Conservation (phyloP, 148 eudicot genomes). For the Oxyria digyna region DNA sequence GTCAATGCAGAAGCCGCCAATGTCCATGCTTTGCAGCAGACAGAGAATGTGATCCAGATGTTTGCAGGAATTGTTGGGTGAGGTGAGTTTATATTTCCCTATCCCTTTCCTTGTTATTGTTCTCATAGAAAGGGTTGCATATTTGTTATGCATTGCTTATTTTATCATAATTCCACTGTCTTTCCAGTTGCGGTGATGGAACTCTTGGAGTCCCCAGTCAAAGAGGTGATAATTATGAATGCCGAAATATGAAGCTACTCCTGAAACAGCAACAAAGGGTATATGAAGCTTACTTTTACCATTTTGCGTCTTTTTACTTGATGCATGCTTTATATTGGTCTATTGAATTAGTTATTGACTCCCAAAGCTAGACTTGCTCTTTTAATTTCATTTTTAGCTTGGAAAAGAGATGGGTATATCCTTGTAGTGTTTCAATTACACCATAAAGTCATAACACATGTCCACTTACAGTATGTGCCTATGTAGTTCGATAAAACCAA, state of each 20-base stretch:
- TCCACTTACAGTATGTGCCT: not conserved
- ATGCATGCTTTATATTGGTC: not conserved
- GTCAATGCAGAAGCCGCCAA: slow-evolving; percentile 98
- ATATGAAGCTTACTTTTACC: not conserved
- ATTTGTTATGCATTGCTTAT: not conserved
- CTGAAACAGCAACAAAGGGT: slow-evolving; percentile 98
- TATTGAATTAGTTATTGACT: not conserved
- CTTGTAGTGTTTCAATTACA: not conserved
- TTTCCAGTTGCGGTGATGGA: slow-evolving; percentile 94
- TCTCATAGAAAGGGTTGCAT: not conserved
- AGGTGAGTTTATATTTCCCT: slow-evolving; percentile 34
- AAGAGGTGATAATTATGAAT: slow-evolving; percentile 97
- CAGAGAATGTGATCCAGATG: slow-evolving; percentile 99
- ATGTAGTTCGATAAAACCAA: not conserved
- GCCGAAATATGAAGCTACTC: slow-evolving; percentile 98
- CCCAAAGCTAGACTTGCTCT: not conserved
- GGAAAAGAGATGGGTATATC: not conserved
- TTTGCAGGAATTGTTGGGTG: slow-evolving; percentile 99
- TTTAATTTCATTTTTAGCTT: not conserved
- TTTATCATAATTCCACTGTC: slow-evolving; percentile 2
- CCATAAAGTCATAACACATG: not conserved
- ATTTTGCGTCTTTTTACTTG: not conserved
- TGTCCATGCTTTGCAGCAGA: slow-evolving; percentile 99
- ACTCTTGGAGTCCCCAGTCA: slow-evolving; percentile 82
- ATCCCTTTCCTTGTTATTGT: not conserved